These are phyloP conservation scores for Candida sanyiensis DNA, from an alignment of 805 yeast genomes.

Conservation along the genomic window DNA sequence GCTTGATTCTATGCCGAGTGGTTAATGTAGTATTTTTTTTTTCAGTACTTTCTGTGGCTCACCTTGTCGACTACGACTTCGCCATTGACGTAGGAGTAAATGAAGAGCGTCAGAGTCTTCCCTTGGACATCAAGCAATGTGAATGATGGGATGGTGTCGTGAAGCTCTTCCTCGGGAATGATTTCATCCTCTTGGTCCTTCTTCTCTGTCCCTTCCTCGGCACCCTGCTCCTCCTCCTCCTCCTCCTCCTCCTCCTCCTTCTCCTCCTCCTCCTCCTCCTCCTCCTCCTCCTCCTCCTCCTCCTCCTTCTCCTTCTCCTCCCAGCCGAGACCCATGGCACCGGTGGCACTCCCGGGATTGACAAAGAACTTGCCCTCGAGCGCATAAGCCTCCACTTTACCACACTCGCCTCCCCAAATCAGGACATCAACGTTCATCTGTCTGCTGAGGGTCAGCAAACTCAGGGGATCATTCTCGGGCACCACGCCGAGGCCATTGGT, in stretches of 20 bases:
- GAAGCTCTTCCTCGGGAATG: slow-evolving; percentile 19
- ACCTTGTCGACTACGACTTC: slow-evolving; percentile 91
- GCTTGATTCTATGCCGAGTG: background rate
- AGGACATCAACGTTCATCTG: slow-evolving; percentile 88
- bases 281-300: slow-evolving; percentile 28
- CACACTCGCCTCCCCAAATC: slow-evolving; percentile 92
- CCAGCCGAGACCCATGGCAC: slow-evolving; percentile 71
- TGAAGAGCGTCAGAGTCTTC: slow-evolving; percentile 68
- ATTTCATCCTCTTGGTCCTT: slow-evolving; percentile 22
- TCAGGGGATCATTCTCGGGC: slow-evolving; percentile 83
- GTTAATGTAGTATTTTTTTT: no score
- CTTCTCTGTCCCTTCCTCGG: slow-evolving; percentile 8
- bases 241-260: slow-evolving; percentile 11
- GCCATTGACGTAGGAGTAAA: slow-evolving; percentile 73
- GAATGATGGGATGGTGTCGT: slow-evolving; percentile 63
- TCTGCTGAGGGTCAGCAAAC: slow-evolving; percentile 75
- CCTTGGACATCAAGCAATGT: slow-evolving; percentile 86
- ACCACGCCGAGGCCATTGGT: slow-evolving; percentile 79
- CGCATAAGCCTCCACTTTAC: slow-evolving; percentile 87
- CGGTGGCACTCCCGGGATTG: slow-evolving; percentile 97
- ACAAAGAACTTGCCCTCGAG: slow-evolving; percentile 88
- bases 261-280: slow-evolving; percentile 24
- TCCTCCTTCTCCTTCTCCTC: slow-evolving; percentile 47
- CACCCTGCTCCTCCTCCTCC: slow-evolving; percentile 4
- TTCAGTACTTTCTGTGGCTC: slow-evolving; percentile 47